Percentiles rank a stretch among this genome's conserved stretches.
Conservation (phyloP, 768 basidiomycete genomes). For the Pholiota molesta region DNA sequence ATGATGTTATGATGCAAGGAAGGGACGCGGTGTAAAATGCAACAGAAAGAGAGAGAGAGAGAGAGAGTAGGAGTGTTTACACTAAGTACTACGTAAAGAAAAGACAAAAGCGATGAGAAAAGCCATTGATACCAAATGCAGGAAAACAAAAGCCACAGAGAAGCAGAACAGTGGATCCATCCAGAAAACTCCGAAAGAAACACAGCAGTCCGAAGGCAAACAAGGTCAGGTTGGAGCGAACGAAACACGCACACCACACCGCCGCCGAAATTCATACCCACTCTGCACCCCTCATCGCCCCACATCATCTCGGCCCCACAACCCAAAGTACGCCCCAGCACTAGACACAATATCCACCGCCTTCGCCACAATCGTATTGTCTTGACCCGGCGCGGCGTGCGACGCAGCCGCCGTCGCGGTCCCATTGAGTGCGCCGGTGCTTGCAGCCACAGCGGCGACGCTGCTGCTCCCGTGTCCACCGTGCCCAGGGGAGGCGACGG, state of each 20-base stretch:
- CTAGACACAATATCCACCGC: conserved; percentile 80
- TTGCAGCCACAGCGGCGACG: conserved; percentile 19
- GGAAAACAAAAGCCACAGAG: not conserved
- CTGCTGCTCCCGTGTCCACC: not conserved
- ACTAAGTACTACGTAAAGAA: not conserved
- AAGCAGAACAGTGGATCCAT: not conserved
- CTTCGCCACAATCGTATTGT: conserved; percentile 47
- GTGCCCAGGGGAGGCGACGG: not conserved
- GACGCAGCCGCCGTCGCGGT: conserved; percentile 9
- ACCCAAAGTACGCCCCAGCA: conserved; percentile 76
- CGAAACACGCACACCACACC: too few relatives aligned
- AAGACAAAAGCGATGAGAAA: not conserved
- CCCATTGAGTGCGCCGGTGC: conserved; percentile 1
- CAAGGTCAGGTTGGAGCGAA: too few relatives aligned
- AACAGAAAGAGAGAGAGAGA: not conserved
- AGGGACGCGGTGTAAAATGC: not conserved
- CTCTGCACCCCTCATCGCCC: not conserved
- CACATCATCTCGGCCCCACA: conserved; percentile 35
- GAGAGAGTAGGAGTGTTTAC: not conserved
- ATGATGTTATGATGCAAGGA: too few relatives aligned
- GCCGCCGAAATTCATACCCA: not conserved
- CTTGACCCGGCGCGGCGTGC: too few relatives aligned
- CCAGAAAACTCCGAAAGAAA: too few relatives aligned
- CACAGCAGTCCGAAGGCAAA: too few relatives aligned
- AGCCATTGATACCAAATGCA: too few relatives aligned